These are phyloP conservation scores for Asterochloris erici DNA, from an alignment of 139 green algal species.

Conservation along the genomic window DNA sequence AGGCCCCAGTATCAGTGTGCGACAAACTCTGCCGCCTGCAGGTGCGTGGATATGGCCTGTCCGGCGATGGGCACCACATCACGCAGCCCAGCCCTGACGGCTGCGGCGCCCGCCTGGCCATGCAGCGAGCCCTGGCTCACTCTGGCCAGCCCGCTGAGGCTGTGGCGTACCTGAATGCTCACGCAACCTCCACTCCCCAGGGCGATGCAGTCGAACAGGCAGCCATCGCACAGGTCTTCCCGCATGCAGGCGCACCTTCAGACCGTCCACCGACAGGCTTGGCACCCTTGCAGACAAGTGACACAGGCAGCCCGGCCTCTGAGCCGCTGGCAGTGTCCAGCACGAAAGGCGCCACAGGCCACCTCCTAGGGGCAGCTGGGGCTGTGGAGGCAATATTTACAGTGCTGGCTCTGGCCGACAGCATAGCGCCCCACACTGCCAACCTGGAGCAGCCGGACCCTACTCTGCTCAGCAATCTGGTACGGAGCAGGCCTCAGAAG, in stretches of 20 bases:
- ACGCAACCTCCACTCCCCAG: slow-evolving; percentile 81
- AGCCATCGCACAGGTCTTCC: slow-evolving; percentile 76
- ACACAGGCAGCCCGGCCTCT: not conserved
- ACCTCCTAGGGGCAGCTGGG: slow-evolving; percentile 92
- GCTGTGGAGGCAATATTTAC: slow-evolving; percentile 79
- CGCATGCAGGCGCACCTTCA: not conserved
- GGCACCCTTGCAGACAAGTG: not conserved
- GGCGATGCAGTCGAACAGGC: slow-evolving; percentile 73
- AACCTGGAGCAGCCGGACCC: slow-evolving; percentile 74
- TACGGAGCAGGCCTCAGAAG: slow-evolving; percentile 14
- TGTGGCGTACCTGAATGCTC: slow-evolving; percentile 90
- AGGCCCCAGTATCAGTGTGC: too few relatives aligned
- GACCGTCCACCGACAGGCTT: too few relatives aligned
- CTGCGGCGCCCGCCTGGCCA: slow-evolving; percentile 56
- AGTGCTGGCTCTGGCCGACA: slow-evolving; percentile 62
- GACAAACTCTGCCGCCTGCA: not conserved
- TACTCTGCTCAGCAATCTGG: slow-evolving; percentile 36
- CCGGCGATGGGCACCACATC: slow-evolving; percentile 89
- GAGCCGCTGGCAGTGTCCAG: slow-evolving; percentile 61
- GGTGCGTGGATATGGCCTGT: slow-evolving; percentile 83
- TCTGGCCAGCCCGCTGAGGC: slow-evolving; percentile 44
- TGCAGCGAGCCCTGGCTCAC: slow-evolving; percentile 50
- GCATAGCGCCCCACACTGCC: slow-evolving; percentile 65
- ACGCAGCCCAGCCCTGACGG: slow-evolving; percentile 70
- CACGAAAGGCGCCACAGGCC: slow-evolving; percentile 87